phyloP scores from a whole-genome alignment of 345 rosid species.

The Chamaenerion angustifolium region DNA sequence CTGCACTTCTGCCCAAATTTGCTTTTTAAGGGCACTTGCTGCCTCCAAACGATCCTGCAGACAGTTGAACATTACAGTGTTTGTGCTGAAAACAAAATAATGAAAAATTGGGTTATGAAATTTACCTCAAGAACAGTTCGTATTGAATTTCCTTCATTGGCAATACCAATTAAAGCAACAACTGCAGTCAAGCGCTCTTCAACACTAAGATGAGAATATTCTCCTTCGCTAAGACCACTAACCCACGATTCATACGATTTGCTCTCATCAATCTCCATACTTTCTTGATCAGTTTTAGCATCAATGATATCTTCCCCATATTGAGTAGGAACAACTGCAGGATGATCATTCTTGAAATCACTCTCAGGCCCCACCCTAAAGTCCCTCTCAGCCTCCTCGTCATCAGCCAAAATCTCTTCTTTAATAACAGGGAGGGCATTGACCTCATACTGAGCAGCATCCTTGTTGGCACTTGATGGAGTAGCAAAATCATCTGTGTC shows the following conservation, averaged over 20 bases:
- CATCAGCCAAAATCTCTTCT: conserved; percentile 21
- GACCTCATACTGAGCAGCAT: conserved; percentile 22
- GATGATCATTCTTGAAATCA: conserved; percentile 25
- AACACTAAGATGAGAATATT: conserved; percentile 84
- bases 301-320: conserved; percentile 22
- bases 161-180: conserved; percentile 66
- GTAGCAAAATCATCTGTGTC: conserved; percentile 76
- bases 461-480: conserved; percentile 33
- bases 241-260: conserved; percentile 77
- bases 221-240: conserved; percentile 91
- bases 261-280: conserved; percentile 64
- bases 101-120: not conserved
- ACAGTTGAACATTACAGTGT: too few species aligned
- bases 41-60: conserved; percentile 94
- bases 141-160: conserved; percentile 89
- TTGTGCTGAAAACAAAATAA: too few species aligned
- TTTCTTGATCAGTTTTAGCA: conserved; percentile 28
- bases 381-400: conserved; percentile 19
- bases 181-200: conserved; percentile 91
- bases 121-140: conserved; percentile 89
- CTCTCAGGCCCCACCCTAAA: conserved; percentile 26
- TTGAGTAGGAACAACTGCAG: too few species aligned
- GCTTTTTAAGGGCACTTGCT: conserved; percentile 91
- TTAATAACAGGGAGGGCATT: conserved; percentile 30
- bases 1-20: conserved; percentile 98